A percentile compares a stretch with the other conserved stretches of the same genome.
Evolutionary conservation across 1,284 basidiomycete genomes (phyloP).

Genomic region (Cryptococcus sp.): DNA sequence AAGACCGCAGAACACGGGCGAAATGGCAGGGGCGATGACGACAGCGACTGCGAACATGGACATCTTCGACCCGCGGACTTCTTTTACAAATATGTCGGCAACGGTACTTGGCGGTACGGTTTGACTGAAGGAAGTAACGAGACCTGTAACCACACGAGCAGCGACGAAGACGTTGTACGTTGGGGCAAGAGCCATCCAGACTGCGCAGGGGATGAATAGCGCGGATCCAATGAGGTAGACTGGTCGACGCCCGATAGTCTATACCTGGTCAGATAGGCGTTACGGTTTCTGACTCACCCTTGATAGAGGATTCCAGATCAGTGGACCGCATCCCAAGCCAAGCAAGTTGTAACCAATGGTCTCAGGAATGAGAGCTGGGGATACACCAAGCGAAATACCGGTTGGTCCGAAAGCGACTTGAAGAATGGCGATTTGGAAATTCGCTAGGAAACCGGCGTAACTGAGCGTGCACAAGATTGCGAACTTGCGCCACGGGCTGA

Average conservation of each 20-base stretch:
- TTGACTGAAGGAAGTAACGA: slow-evolving; percentile 31
- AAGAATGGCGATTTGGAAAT: slow-evolving; percentile 34
- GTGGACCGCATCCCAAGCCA: slow-evolving; percentile 48
- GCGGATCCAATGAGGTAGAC: slow-evolving; percentile 48
- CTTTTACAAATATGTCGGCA: slow-evolving; percentile 36
- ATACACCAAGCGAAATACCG: slow-evolving; percentile 29
- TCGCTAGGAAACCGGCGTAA: slow-evolving; percentile 40
- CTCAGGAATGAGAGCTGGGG: slow-evolving; percentile 42
- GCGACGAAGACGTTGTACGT: slow-evolving; percentile 27
- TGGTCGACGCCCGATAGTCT: slow-evolving; percentile 44
- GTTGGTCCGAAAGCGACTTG: slow-evolving; percentile 27
- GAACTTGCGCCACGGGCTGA: slow-evolving; percentile 39
- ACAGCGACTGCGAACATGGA: slow-evolving; percentile 36
- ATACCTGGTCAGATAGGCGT: not conserved
- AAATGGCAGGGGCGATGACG: slow-evolving; percentile 41
- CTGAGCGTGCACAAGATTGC: slow-evolving; percentile 37
- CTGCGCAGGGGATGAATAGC: slow-evolving; percentile 44
- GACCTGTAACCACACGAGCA: slow-evolving; percentile 34
- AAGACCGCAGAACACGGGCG: slow-evolving; percentile 46
- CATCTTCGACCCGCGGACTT: slow-evolving; percentile 49
- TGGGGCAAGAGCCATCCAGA: slow-evolving; percentile 44
- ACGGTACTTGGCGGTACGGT: slow-evolving; percentile 37
- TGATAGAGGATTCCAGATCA: slow-evolving; percentile 43
- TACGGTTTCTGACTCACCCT: slow-evolving; percentile 3
- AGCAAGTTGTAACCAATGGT: slow-evolving; percentile 51